Evolutionary conservation across 768 basidiomycete genomes (phyloP).

Genomic region (Suillus ampliporus): DNA sequence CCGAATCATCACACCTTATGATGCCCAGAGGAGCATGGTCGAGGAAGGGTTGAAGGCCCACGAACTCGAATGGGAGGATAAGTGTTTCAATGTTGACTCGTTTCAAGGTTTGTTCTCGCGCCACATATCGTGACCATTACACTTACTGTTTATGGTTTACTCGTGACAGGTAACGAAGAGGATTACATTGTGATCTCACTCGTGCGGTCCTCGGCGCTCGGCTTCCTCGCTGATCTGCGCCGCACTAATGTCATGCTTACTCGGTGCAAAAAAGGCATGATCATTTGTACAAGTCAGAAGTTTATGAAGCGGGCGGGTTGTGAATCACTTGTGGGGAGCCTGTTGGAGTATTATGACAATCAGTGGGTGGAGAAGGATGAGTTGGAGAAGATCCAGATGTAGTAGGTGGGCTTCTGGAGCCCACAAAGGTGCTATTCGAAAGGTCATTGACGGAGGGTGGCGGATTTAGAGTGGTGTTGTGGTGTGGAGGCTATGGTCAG

Average conservation of each 20-base stretch:
- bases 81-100: slow-evolving; percentile 77
- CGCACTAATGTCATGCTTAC: slow-evolving; percentile 90
- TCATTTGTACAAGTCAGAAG: slow-evolving; percentile 64
- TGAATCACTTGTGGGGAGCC: slow-evolving; percentile 49
- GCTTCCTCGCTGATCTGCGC: slow-evolving; percentile 68
- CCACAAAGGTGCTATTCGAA: neutral
- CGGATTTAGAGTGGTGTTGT: neutral
- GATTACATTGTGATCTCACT: slow-evolving; percentile 77
- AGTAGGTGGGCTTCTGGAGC: neutral
- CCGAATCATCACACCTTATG: slow-evolving; percentile 83
- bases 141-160: slow-evolving; percentile 12
- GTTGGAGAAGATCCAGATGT: slow-evolving; percentile 21
- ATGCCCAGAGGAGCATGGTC: slow-evolving; percentile 66
- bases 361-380: slow-evolving; percentile 43
- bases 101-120: slow-evolving; percentile 66
- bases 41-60: slow-evolving; percentile 57
- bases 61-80: slow-evolving; percentile 66
- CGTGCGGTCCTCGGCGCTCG: slow-evolving; percentile 65
- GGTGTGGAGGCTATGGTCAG: neutral
- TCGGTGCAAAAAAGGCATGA: slow-evolving; percentile 80
- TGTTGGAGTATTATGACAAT: slow-evolving; percentile 40
- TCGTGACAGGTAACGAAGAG: slow-evolving; percentile 74
- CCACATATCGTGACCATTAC: neutral
- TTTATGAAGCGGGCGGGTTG: slow-evolving; percentile 64
- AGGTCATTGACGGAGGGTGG: neutral